Conservation (phyloP, 495 filamentous ascomycete species). For the Aspergillus avenaceus region DNA sequence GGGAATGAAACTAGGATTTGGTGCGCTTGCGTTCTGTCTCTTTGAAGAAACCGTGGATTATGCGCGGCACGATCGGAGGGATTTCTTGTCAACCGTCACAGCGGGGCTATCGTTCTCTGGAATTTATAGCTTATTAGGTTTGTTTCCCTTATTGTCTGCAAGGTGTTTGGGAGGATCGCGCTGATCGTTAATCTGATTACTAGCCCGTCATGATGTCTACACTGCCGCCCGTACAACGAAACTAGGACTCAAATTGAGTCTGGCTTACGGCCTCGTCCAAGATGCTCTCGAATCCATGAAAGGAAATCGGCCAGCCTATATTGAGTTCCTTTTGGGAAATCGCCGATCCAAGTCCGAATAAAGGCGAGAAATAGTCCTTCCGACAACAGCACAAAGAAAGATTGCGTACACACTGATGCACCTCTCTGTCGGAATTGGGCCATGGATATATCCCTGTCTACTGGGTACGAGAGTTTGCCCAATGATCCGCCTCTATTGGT, state of each 20-base stretch:
- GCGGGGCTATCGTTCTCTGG: constrained; percentile 81
- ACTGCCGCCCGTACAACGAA: constrained; percentile 83
- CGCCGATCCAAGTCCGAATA: constrained; percentile 18
- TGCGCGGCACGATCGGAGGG: constrained; percentile 59
- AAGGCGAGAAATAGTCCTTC: background rate
- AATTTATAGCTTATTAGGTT: constrained; percentile 83
- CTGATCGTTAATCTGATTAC: constrained; percentile 11
- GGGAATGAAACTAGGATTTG: constrained; percentile 64
- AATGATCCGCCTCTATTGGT: no score
- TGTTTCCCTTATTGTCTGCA: constrained; percentile 19
- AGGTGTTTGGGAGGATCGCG: constrained; percentile 1
- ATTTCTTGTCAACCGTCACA: constrained; percentile 70
- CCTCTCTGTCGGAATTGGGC: no score
- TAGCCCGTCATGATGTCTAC: constrained; percentile 76
- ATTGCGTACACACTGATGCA: background rate
- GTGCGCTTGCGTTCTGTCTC: constrained; percentile 62
- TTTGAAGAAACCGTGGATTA: constrained; percentile 84
- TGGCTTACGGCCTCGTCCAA: constrained; percentile 76
- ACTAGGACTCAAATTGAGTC: constrained; percentile 70
- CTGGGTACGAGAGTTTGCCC: no score
- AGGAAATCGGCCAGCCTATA: constrained; percentile 67
- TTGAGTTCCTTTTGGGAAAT: constrained; percentile 59
- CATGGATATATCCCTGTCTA: no score
- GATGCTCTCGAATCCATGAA: constrained; percentile 60
- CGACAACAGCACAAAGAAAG: background rate